phyloP scores from a whole-genome alignment of 2,329 filamentous ascomycete genomes.

The Cladosporium sp. region DNA sequence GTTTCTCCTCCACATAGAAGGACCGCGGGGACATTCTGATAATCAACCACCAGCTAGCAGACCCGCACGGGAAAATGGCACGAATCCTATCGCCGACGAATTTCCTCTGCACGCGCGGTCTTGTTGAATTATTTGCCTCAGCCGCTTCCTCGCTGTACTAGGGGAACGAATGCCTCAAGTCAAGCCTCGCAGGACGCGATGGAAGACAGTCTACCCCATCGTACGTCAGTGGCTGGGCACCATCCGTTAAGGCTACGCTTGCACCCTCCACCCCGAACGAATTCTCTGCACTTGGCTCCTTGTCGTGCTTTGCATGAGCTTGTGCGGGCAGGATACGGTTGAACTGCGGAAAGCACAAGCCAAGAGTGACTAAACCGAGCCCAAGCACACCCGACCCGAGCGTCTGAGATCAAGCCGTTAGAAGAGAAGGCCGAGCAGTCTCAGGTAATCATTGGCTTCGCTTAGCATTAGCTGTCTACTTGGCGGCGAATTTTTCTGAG shows the following conservation, averaged over 20 bases:
- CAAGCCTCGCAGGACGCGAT: background rate
- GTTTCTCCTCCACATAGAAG: conserved; percentile 9
- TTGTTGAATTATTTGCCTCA: conserved; percentile 5
- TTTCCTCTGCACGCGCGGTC: background rate
- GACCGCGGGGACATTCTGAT: conserved; percentile 1
- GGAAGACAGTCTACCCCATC: background rate
- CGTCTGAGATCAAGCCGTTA: background rate
- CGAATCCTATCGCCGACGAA: conserved; percentile 13
- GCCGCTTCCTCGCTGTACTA: background rate
- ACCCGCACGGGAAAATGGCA: conserved; percentile 6
- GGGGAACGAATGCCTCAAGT: background rate
- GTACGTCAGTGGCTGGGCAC: conserved; percentile 5
- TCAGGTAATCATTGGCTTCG: conserved; percentile 4
- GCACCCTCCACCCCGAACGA: background rate
- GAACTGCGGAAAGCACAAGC: conserved; percentile 11
- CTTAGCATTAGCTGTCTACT: background rate
- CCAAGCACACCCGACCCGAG: background rate
- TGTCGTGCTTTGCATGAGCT: conserved; percentile 6
- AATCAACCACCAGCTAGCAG: conserved; percentile 4
- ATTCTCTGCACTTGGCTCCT: conserved; percentile 11
- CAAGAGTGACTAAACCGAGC: conserved; percentile 1
- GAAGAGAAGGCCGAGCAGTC: conserved; percentile 1
- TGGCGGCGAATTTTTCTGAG: no score
- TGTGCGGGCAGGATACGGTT: conserved; percentile 1
- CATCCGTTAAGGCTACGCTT: background rate